phyloP scores from a whole-genome alignment of 495 filamentous ascomycete genomes.

The Daldinia vernicosa region DNA sequence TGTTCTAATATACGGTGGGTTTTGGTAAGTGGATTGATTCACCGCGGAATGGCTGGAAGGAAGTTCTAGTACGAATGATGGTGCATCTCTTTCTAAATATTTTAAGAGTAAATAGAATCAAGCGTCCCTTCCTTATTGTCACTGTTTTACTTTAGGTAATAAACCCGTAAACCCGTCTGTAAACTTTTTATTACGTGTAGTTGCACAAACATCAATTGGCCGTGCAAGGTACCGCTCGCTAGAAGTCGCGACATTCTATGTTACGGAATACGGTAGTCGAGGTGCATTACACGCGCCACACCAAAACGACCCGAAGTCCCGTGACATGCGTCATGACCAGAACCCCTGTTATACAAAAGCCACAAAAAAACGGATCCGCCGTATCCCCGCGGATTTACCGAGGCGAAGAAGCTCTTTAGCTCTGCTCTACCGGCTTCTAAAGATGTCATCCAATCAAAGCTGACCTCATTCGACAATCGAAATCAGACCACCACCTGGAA shows the following conservation, averaged over 20 bases:
- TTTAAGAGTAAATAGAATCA: not conserved
- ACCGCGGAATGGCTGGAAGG: not conserved
- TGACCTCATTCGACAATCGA: slow-evolving; percentile 49
- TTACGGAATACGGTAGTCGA: too few relatives aligned
- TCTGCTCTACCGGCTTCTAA: not conserved
- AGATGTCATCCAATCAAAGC: slow-evolving; percentile 30
- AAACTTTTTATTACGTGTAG: not conserved
- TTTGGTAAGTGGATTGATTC: not conserved
- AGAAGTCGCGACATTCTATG: slow-evolving; percentile 44
- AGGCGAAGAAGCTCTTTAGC: slow-evolving; percentile 18
- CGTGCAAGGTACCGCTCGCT: not conserved
- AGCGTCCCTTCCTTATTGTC: not conserved
- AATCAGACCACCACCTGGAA: slow-evolving; percentile 36
- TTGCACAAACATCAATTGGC: not conserved
- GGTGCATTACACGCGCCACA: slow-evolving; percentile 8
- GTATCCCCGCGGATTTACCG: slow-evolving; percentile 45
- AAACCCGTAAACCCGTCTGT: not conserved
- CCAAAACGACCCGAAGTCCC: slow-evolving; percentile 47
- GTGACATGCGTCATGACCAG: slow-evolving; percentile 37
- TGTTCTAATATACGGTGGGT: not conserved
- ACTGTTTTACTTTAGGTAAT: not conserved
- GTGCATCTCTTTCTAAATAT: not conserved
- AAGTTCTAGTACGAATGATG: not conserved
- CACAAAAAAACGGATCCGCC: not conserved
- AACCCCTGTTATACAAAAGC: not conserved